phyloP scores from a whole-genome alignment of 192 early-diverging fungal genomes.

The Backusella sp. region DNA sequence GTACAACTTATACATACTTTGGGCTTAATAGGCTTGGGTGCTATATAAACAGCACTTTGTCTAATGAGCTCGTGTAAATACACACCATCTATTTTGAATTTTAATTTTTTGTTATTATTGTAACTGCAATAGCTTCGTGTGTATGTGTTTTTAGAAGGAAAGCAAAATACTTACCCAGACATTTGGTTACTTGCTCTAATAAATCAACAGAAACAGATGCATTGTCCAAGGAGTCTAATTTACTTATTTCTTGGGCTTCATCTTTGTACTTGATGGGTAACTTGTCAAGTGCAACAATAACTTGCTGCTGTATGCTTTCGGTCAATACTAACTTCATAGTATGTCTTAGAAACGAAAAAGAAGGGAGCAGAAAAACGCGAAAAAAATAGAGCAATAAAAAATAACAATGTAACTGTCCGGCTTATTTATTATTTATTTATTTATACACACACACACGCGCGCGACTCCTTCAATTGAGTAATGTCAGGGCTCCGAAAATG shows the following conservation, averaged over 20 bases:
- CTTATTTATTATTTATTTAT: background rate
- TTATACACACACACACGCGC: too few relatives aligned
- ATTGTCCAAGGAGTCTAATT: background rate
- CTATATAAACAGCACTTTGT: constrained; percentile 8
- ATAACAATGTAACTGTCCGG: background rate
- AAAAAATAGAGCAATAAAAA: background rate
- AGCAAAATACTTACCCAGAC: background rate
- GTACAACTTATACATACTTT: background rate
- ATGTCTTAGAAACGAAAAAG: background rate
- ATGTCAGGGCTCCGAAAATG: background rate
- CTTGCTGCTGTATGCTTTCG: constrained; percentile 1
- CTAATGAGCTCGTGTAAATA: constrained; percentile 25
- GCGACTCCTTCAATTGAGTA: background rate
- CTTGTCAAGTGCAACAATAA: background rate
- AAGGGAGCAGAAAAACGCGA: background rate
- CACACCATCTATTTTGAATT: background rate
- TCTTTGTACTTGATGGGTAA: constrained; percentile 4
- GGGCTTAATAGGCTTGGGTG: constrained; percentile 7
- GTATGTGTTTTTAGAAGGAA: background rate
- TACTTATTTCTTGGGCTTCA: constrained; percentile 4
- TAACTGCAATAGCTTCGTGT: background rate
- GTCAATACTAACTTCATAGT: constrained; percentile 10
- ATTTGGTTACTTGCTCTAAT: background rate
- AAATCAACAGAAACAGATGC: background rate
- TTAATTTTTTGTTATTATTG: background rate